Conservation (phyloP, 345 rosid genomes). For the Erysimum cheiranthoides region DNA sequence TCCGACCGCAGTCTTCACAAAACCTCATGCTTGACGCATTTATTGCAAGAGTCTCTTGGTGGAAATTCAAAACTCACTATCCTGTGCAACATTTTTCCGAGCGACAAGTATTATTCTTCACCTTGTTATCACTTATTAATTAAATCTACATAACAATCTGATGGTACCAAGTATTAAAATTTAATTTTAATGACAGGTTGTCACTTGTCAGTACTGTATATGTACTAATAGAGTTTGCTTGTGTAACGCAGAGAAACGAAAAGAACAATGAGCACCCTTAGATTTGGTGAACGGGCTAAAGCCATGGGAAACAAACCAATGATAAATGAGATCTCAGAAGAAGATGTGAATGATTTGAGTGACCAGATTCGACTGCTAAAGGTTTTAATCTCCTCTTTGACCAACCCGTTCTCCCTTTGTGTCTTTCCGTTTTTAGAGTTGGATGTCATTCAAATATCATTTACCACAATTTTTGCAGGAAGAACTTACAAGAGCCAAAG, state of each 20-base stretch:
- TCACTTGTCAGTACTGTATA: not conserved
- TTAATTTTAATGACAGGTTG: constrained; percentile 19
- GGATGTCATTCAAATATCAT: constrained; percentile 21
- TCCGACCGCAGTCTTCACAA: constrained; percentile 55
- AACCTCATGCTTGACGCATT: constrained; percentile 77
- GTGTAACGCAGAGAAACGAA: constrained; percentile 64
- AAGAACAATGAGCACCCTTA: constrained; percentile 79
- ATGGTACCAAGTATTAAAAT: constrained; percentile 19
- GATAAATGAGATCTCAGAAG: constrained; percentile 91
- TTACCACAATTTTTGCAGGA: constrained; percentile 59
- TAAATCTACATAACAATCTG: constrained; percentile 18
- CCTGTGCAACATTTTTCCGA: constrained; percentile 76
- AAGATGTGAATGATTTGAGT: constrained; percentile 93
- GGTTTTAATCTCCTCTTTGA: constrained; percentile 48
- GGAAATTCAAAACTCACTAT: constrained; percentile 94
- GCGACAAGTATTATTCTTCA: constrained; percentile 58
- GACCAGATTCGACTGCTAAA: constrained; percentile 93
- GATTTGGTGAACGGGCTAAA: constrained; percentile 86
- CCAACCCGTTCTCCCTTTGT: not conserved
- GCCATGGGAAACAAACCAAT: constrained; percentile 74
- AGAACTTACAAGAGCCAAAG: constrained; percentile 87
- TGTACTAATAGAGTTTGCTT: constrained; percentile 33
- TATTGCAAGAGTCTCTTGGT: constrained; percentile 88
- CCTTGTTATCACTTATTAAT: constrained; percentile 11
- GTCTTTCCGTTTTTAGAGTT: constrained; percentile 27